Base-by-base conservation (phyloP, 306 rosid species). In the Citrullus colocynthis region DNA sequence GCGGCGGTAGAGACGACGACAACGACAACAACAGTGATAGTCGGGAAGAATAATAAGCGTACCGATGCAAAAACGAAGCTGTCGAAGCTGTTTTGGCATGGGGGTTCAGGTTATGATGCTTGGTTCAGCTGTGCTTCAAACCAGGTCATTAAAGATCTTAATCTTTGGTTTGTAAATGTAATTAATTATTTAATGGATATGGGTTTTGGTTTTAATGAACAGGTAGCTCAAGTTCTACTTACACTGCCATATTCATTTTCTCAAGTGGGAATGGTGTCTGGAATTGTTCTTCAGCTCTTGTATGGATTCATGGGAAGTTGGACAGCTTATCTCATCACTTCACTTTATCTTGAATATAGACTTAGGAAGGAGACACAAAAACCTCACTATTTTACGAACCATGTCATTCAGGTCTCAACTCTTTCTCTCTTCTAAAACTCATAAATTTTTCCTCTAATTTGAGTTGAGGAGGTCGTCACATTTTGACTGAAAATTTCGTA, bases 41-140 rank as follows among this genome's bases (percentile, higher is more conserved):
- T 48, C 5, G 54, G 6, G 16, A 48, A 48, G 54, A 48, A 48
- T 48, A 48, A 48, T 48, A 3, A 48, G 54, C 5, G 17, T 2
- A 48, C 54, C 6, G 92, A 95, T 59, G 95, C 93, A 7, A 92
- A 90, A 52, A 82, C 91, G 17, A 87, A 42, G 85, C 74, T 95
- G 9, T 90, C 97, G 55, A 85, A 76, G 78, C 88, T 95, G 42
- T 87, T 95, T 11, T 95, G 99, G 99, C 93, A 95, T 75, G 99
- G 99, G 32, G 99, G 99, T 54, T 95, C 99, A 24, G 92, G 76
- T 77, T 95, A 95, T 84, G 99, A 95, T 83, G 99, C 99, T 74
- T 92, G 99, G 99, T 95, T 95, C 78, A 95, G 97, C 83, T 95
- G 97, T 80, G 96, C 99, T 76, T 95, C 99, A 49, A 95, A 95